Base-by-base conservation (phyloP, 257 asterid genomes). In the Solanum bukasovii region DNA sequence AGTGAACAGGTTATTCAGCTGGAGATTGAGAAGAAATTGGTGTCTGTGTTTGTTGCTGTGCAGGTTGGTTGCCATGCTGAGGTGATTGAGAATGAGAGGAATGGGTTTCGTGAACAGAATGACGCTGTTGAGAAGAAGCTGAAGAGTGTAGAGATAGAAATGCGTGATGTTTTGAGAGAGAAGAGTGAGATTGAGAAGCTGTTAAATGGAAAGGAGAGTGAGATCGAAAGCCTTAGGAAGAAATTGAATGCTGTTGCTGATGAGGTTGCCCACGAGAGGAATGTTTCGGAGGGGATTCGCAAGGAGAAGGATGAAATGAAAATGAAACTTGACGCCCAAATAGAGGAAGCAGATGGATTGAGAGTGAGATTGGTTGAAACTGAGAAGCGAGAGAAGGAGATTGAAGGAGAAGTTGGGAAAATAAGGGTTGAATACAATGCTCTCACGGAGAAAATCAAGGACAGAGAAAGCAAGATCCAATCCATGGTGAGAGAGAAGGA, bases 21-120 rank as follows among this genome's bases (percentile, higher is more conserved):
- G 90, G 99, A 94, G 34, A 87, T 95, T 12, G 96, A 94, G 88
- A 93, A 90, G 93, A 83, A 37, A n/a, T 92, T 95, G 89, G 91
- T 92, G 91, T 81, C 79, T 34, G 94, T 59, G 70, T 94, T 91
- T 88, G 91, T 92, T 77, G 87, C 89, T 9, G 90, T 21, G 81
- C 96, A 93, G 94, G 89, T 92, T 68, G 90, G 71, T 33, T 82
- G 84, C 86, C 87, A 75, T 7, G 85, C 84, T 18, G 96, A 91
- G 88, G 90, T 88, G 89, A 59, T 90, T 63, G 92, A 87, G 88
- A 40, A 40, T 42, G 92, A 89, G 88, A 84, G 90, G 61, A 40
- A 27, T 12, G 91, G 65, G 85, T 67, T 88, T 38, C 73, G 49
- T 65, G 42, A 34, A 21, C 88, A 77, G 83, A 90, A 61, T 46